These are phyloP conservation scores for Wickerhamomyces pijperi DNA, from an alignment of 805 yeast genomes.

Conservation along the genomic window DNA sequence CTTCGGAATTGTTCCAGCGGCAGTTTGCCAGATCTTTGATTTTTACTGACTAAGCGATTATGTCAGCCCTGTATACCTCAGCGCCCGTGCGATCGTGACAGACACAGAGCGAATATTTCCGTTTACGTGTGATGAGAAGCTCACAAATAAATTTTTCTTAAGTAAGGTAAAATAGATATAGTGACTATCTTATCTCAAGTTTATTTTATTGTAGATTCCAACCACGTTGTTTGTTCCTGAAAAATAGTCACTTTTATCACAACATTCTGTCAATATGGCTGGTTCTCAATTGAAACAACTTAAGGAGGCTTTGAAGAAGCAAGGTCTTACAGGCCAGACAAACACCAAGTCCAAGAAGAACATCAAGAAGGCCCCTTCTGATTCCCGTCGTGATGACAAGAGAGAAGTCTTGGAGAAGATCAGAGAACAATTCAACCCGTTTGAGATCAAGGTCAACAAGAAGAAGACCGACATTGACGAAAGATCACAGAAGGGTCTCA, in stretches of 20 bases:
- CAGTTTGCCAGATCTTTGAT: too few species aligned
- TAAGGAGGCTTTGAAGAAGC: slow-evolving; percentile 62
- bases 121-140: not conserved
- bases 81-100: not conserved
- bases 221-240: too few species aligned
- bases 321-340: slow-evolving; percentile 82
- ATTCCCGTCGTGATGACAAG: slow-evolving; percentile 61
- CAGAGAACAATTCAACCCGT: slow-evolving; percentile 81
- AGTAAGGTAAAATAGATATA: not conserved
- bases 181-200: not conserved
- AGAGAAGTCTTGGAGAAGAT: slow-evolving; percentile 45
- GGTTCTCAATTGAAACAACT: slow-evolving; percentile 83
- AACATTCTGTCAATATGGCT: slow-evolving; percentile 52
- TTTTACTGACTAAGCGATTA: not conserved
- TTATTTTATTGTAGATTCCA: not conserved
- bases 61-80: too few species aligned
- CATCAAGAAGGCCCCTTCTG: slow-evolving; percentile 43
- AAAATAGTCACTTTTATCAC: too few species aligned
- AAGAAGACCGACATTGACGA: slow-evolving; percentile 46
- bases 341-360: slow-evolving; percentile 44
- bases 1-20: too few species aligned
- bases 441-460: slow-evolving; percentile 65
- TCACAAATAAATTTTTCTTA: not conserved
- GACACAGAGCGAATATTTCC: not conserved
- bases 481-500: slow-evolving; percentile 33